Base-by-base conservation (phyloP, 2,329 filamentous ascomycete genomes). In the Sporothrix protearum region DNA sequence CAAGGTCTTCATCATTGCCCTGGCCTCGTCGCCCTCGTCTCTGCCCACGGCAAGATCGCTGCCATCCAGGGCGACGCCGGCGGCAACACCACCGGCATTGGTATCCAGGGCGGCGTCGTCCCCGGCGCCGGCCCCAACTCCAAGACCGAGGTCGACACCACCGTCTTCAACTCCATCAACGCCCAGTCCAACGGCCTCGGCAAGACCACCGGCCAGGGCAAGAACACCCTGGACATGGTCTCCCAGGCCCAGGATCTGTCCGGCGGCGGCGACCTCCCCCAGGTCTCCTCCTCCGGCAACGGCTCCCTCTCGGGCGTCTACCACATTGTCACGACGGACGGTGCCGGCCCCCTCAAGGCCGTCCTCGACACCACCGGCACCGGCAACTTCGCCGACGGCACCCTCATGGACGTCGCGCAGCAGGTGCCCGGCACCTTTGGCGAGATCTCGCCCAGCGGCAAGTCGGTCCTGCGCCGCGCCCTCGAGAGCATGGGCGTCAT, bases 71-170 rank as follows among this genome's bases (percentile, higher is more conserved):
- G 81, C 55, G 78, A 82, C 72, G 76, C 76, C 1, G 81, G 81
- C 45, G 81, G 81, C 73, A 83, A 83, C 75, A 79, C 78, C 28
- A 83, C 82, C 0, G 82, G 79, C n/a, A 77, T 83, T 2, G 82
- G 78, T 28, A 83, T 83, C 72, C 75, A 78, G 73, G 81, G 82
- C 59, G 81, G 75, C 47, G 74, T 82, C 70, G 80, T 84, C 19
- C 82, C 83, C 7, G 79, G 80, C 8, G 72, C 81, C 0, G 82
- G 82, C 25, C 75, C 75, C 30, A 84, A 84, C 78, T 76, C 74
- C 45, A 75, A 78, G 73, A 84, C 82, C 1, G 82, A 84, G 74
- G 76, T 81, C 45, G 83, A 84, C 76, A 83, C 83, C 39, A 84
- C 82, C 49, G 79, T 84, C 74, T 84, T 84, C 78, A 71, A 73